Conservation (phyloP, 208 protist genomes). For the Herpetomonas muscarum region DNA sequence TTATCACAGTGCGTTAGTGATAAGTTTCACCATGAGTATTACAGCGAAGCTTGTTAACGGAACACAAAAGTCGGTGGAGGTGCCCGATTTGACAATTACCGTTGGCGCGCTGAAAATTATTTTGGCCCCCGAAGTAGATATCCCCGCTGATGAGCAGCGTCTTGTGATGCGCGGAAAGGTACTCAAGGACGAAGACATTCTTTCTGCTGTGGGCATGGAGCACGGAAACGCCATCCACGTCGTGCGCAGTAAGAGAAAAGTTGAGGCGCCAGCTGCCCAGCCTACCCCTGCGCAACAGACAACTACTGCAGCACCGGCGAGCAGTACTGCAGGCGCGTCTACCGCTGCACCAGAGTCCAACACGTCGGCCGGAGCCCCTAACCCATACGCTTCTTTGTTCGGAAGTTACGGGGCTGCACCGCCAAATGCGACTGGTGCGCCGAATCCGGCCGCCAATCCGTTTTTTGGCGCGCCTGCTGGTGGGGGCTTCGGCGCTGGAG, state of each 20-base stretch:
- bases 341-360: conserved; percentile 4
- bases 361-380: conserved; percentile 15
- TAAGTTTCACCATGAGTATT: conserved; percentile 42
- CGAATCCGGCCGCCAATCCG: too few relatives aligned
- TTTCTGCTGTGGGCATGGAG: conserved; percentile 73
- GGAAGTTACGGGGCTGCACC: conserved; percentile 29
- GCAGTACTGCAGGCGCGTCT: not conserved
- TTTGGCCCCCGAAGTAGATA: conserved; percentile 30
- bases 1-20: not conserved
- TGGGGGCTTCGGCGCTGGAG: conserved; percentile 1
- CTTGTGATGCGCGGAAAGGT: conserved; percentile 82
- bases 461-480: not conserved
- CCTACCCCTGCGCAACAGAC: conserved; percentile 9
- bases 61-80: conserved; percentile 59
- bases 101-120: conserved; percentile 72
- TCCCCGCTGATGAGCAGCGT: conserved; percentile 80
- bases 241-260: conserved; percentile 67
- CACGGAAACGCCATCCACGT: conserved; percentile 80
- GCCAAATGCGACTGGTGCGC: too few relatives aligned
- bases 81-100: conserved; percentile 69
- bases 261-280: not conserved
- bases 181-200: conserved; percentile 75
- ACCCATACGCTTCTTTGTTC: conserved; percentile 71
- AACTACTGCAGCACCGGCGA: conserved; percentile 5
- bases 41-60: conserved; percentile 82